Conservation (phyloP, 1,139 yeast genomes). For the Scheffersomyces illinoinensis region DNA sequence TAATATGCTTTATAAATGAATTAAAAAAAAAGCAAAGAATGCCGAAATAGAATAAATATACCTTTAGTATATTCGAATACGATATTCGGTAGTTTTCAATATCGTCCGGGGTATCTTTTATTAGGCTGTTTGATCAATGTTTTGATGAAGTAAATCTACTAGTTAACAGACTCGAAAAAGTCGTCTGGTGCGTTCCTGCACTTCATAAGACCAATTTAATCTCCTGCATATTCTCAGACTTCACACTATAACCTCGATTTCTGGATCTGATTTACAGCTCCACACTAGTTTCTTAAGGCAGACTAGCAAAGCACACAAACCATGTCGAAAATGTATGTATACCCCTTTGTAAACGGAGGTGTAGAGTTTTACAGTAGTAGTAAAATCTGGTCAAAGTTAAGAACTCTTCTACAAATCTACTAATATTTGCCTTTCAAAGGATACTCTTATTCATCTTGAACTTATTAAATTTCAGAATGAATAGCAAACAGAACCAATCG, state of each 20-base stretch:
- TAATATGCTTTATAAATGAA: slow-evolving; percentile 6
- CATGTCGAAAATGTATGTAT: slow-evolving; percentile 47
- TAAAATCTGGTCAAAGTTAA: too few species aligned
- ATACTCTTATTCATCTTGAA: too few species aligned
- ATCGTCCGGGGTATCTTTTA: too few species aligned
- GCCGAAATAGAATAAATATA: too few species aligned
- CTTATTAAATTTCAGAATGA: neutral
- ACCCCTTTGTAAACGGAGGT: neutral
- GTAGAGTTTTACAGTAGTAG: too few species aligned
- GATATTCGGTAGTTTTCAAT: slow-evolving; percentile 1
- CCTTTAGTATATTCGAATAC: neutral
- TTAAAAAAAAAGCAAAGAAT: slow-evolving; percentile 12
- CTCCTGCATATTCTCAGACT: neutral
- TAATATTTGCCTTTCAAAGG: too few species aligned
- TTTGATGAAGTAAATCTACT: neutral
- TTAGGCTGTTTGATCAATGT: neutral
- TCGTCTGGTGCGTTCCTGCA: neutral
- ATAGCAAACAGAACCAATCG: neutral
- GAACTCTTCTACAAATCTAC: too few species aligned
- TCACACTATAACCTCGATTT: neutral
- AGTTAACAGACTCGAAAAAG: neutral
- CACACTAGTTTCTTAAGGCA: neutral
- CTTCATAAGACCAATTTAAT: neutral
- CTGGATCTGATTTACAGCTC: neutral
- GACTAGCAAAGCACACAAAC: neutral